These are phyloP conservation scores for Marasmius oreades DNA, from an alignment of 1,284 basidiomycete genomes.

Conservation along the genomic window DNA sequence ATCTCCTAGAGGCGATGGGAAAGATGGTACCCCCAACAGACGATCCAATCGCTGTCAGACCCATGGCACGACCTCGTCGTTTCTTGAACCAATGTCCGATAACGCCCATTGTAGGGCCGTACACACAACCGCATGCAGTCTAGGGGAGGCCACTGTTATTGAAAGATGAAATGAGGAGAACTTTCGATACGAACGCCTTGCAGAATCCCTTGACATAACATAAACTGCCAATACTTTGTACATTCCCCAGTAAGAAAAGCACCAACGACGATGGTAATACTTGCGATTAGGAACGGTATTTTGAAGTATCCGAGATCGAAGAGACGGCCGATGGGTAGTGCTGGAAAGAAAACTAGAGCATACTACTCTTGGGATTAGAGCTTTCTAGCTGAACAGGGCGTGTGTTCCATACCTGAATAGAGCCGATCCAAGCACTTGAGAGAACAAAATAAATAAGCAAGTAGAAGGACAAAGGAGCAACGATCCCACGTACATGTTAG, in stretches of 20 bases:
- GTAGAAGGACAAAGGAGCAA: background rate
- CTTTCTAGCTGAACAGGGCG: background rate
- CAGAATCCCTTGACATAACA: constrained; percentile 43
- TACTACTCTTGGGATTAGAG: constrained; percentile 15
- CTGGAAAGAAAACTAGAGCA: constrained; percentile 31
- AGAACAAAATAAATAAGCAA: no score
- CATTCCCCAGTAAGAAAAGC: constrained; percentile 47
- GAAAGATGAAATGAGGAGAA: constrained; percentile 18
- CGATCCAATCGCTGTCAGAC: background rate
- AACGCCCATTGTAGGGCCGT: background rate
- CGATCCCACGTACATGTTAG: background rate
- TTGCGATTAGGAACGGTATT: constrained; percentile 35
- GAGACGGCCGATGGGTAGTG: constrained; percentile 37
- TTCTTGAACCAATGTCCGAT: constrained; percentile 39
- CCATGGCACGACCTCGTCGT: background rate
- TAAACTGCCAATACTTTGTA: constrained; percentile 46
- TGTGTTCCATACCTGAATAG: background rate
- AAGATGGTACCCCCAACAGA: background rate
- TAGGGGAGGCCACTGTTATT: background rate
- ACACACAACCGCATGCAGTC: background rate
- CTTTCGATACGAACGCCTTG: constrained; percentile 29
- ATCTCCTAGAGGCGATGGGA: background rate
- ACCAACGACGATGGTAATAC: constrained; percentile 36
- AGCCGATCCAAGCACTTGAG: constrained; percentile 2
- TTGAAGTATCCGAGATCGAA: constrained; percentile 50